Conservation (phyloP, 805 yeast genomes). For the Ogataea pignaliae region DNA sequence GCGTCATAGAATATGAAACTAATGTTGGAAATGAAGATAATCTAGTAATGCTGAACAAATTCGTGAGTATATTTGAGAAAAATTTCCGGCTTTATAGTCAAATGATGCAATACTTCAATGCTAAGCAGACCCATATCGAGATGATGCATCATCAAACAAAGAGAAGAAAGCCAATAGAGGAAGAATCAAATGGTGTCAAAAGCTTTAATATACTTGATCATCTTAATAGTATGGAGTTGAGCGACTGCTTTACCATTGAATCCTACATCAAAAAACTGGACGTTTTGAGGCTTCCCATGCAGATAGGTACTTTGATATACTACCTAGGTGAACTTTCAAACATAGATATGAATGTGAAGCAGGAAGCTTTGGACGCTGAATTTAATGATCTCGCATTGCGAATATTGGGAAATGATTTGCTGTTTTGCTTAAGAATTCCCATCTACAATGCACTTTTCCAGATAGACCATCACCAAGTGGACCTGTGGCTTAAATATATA, state of each 20-base stretch:
- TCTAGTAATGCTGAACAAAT: background rate
- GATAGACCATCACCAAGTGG: constrained; percentile 6
- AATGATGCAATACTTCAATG: constrained; percentile 8
- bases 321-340: constrained; percentile 8
- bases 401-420: constrained; percentile 4
- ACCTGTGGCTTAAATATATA: constrained; percentile 12
- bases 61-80: constrained; percentile 1
- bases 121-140: background rate
- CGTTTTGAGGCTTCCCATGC: constrained; percentile 6
- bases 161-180: constrained; percentile 9
- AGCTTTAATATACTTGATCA: constrained; percentile 9
- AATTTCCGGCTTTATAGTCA: constrained; percentile 8
- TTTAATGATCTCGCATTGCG: constrained; percentile 1
- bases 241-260: constrained; percentile 11
- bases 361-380: background rate
- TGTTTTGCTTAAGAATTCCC: constrained; percentile 9
- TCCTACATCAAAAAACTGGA: constrained; percentile 10
- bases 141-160: constrained; percentile 2
- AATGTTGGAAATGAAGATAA: constrained; percentile 1
- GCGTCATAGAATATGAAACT: constrained; percentile 3
- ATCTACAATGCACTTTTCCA: constrained; percentile 10
- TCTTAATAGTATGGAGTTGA: constrained; percentile 4
- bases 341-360: too few species aligned
- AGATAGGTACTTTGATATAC: constrained; percentile 14
- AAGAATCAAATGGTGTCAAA: background rate